Evolutionary conservation across 164 flowering plant genomes (phyloP).

Genomic region (Stephania cephalantha): DNA sequence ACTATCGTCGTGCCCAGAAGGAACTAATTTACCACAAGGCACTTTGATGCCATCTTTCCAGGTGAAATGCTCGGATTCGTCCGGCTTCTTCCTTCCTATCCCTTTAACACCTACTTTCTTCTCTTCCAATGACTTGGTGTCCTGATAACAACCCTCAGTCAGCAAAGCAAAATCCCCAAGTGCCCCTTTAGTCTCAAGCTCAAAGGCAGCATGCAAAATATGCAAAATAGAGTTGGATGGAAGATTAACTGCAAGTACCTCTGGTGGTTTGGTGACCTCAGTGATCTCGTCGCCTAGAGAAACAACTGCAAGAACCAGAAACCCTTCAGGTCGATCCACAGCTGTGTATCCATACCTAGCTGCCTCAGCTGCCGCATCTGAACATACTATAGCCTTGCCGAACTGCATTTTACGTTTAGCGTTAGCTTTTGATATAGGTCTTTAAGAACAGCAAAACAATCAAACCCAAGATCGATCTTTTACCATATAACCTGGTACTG

Average conservation of each 20-base stretch:
- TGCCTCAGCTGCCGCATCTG: slow-evolving; percentile 87
- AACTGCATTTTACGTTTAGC: slow-evolving; percentile 32
- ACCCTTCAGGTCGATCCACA: slow-evolving; percentile 80
- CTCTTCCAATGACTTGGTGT: slow-evolving; percentile 55
- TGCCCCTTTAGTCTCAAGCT: too few species aligned
- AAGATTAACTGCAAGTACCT: slow-evolving; percentile 28
- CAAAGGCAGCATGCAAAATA: neutral
- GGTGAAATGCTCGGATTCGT: slow-evolving; percentile 48
- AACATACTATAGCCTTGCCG: slow-evolving; percentile 72
- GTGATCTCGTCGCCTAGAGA: slow-evolving; percentile 53
- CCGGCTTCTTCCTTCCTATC: slow-evolving; percentile 57
- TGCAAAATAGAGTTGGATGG: neutral
- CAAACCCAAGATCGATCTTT: neutral
- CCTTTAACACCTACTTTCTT: slow-evolving; percentile 63
- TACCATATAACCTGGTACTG: slow-evolving; percentile 90
- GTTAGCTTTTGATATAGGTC: neutral
- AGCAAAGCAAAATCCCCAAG: too few species aligned
- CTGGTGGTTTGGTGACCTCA: slow-evolving; percentile 37
- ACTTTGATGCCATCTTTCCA: slow-evolving; percentile 77
- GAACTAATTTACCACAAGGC: slow-evolving; percentile 59
- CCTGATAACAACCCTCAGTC: slow-evolving; percentile 25
- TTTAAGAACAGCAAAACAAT: neutral
- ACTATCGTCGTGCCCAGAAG: slow-evolving; percentile 55
- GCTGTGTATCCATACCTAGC: slow-evolving; percentile 81
- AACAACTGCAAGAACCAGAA: slow-evolving; percentile 65